Percentiles rank a stretch among this genome's conserved stretches.
These are phyloP conservation scores for Saccharomyces cerevisiae DNA, from an alignment of 805 yeast species.

Conservation along the genomic window DNA sequence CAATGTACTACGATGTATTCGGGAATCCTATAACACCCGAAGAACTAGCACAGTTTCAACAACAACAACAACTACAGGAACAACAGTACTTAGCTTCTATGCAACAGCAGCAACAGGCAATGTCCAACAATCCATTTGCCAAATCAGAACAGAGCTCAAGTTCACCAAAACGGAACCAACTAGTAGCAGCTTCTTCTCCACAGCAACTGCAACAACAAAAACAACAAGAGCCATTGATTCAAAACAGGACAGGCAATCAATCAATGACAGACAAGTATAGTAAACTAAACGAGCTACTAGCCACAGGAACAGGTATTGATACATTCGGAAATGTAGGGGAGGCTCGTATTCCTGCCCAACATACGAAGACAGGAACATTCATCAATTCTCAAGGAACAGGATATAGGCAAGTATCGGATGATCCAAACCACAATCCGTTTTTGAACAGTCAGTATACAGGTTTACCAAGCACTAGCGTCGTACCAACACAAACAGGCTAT, in stretches of 20 bases:
- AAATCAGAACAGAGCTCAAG: conserved; percentile 19
- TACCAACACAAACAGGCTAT: conserved; percentile 84
- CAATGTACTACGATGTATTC: conserved; percentile 29
- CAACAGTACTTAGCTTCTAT: conserved; percentile 21
- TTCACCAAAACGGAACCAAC: conserved; percentile 1
- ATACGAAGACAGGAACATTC: conserved; percentile 67
- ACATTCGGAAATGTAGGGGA: conserved; percentile 45
- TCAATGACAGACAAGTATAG: conserved; percentile 48
- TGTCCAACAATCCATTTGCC: conserved; percentile 76
- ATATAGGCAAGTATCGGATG: conserved; percentile 38
- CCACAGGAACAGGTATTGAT: conserved; percentile 85
- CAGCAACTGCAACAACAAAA: conserved; percentile 20
- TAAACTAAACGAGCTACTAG: conserved; percentile 66
- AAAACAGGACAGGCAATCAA: conserved; percentile 43
- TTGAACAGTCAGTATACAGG: conserved; percentile 65
- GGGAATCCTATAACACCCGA: conserved; percentile 33
- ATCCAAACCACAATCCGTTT: conserved; percentile 34
- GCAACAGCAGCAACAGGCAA: conserved; percentile 37
- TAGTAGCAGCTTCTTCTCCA: conserved; percentile 9
- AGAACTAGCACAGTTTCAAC: conserved; percentile 29
- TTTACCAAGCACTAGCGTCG: conserved; percentile 53
- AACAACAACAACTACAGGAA: conserved; percentile 22
- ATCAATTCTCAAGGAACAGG: conserved; percentile 84
- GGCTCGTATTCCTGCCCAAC: conserved; percentile 77
- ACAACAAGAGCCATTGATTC: conserved; percentile 27